Evolutionary conservation across 2,329 filamentous ascomycete genomes (phyloP), one percentile per base, ranked within the genome.

Genomic region (Microdochium bolleyi): DNA sequence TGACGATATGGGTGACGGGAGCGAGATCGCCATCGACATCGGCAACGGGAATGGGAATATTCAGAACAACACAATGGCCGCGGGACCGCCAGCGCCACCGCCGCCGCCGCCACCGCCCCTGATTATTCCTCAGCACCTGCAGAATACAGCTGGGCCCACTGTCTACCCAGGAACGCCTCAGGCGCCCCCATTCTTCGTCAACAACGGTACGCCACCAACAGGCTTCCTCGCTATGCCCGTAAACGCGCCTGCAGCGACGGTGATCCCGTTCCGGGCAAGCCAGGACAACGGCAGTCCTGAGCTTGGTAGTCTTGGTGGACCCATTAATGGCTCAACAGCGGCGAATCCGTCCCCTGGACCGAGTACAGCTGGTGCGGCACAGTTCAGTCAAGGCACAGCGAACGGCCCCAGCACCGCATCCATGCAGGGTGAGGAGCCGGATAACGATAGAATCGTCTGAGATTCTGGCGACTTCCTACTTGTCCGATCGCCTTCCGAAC

Each of bases 1-100:
- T 34, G 65, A 67, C 49, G 65, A 67, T 49, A 67, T 67, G 62
- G 64, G 62, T 50, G 65, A 67, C 50, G 64, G 62, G 56, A 67
- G 64, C 55, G 65, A 67, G 37, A 59, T 64, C 48, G 65, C 63
- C 55, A 55, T 64, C 21, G 61, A 62, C 32, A 51, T 56, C 27
- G 57, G 57, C 25, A 60, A 62, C 48, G 54, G 61, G 14, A 53
- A 61, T 37, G 32, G 52, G 14, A 53, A 61, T 37, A 27, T 52
- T 21, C 34, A 48, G 5, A 30, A 30, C 11, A 30, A 30, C 11
- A 30, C 27, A 11, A 30, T 30, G 27, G 27, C 27, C 5, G 41
- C 44, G 55, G 57, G 46, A 49, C 51, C 27, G 44, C 49, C 16
- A 54, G 52, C 51, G 16, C 55, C 58, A 11, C 51, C 59, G 14